Conservation (phyloP, 139 green algal species). For the Auxenochlorella pyrenoidosa region DNA sequence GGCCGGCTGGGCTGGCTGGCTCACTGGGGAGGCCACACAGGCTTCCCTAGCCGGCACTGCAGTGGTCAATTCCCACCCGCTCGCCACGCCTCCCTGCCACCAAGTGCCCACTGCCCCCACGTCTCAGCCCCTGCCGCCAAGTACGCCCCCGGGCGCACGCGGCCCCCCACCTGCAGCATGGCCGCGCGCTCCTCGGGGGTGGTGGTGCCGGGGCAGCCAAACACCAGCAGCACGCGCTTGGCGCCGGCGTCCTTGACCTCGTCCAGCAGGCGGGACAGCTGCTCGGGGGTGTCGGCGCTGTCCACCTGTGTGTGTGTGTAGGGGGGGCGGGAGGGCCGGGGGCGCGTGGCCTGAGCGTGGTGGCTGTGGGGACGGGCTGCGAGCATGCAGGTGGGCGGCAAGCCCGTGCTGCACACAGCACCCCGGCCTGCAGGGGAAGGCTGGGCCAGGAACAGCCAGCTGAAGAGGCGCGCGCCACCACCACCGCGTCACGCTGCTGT, state of each 20-base stretch:
- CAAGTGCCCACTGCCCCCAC: too few relatives aligned
- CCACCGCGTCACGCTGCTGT: too few relatives aligned
- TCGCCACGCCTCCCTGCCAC: too few relatives aligned
- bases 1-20: too few relatives aligned
- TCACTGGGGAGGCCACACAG: too few relatives aligned
- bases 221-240: conserved; percentile 84
- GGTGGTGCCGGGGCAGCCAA: conserved; percentile 84
- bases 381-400: neutral
- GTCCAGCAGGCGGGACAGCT: conserved; percentile 73
- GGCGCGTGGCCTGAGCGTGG: neutral
- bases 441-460: too few relatives aligned
- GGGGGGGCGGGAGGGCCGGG: neutral
- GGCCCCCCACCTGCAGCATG: conserved; percentile 23
- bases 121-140: too few relatives aligned
- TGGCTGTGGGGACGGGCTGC: too few relatives aligned
- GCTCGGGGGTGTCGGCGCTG: conserved; percentile 84
- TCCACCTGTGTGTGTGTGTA: conserved; percentile 56
- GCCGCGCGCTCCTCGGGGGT: conserved; percentile 53
- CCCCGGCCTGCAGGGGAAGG: neutral
- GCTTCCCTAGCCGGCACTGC: too few relatives aligned
- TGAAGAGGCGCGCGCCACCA: too few relatives aligned
- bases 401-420: neutral
- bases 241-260: conserved; percentile 62
- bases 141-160: too few relatives aligned
- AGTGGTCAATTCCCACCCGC: too few relatives aligned